phyloP scores from a whole-genome alignment of 164 flowering plant species.

The Nymphaea colorata region DNA sequence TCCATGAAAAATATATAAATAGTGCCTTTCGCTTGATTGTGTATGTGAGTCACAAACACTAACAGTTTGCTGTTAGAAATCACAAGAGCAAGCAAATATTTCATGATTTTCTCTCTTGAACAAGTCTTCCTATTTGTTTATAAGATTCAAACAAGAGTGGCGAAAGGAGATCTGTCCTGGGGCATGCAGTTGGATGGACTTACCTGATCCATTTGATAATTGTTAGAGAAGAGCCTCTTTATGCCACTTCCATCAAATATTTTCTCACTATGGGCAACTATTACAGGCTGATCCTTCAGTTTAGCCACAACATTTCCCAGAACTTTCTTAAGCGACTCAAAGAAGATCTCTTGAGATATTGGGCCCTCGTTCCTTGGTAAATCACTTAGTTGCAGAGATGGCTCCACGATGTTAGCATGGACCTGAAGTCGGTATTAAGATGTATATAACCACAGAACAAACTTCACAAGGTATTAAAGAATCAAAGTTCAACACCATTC shows the following conservation, averaged over 20 bases:
- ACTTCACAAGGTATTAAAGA: not conserved
- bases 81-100: not conserved
- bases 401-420: slow-evolving; percentile 59
- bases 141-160: not conserved
- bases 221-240: slow-evolving; percentile 63
- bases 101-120: not conserved
- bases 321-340: slow-evolving; percentile 44
- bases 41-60: no score
- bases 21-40: no score
- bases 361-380: slow-evolving; percentile 15
- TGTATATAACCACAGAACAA: not conserved
- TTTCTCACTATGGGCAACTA: slow-evolving; percentile 84
- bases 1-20: no score
- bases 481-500: not conserved
- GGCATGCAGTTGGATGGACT: not conserved
- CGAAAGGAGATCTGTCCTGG: not conserved
- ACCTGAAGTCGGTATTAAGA: slow-evolving; percentile 31
- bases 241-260: slow-evolving; percentile 82
- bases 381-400: slow-evolving; percentile 30
- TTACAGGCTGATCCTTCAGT: slow-evolving; percentile 77
- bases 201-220: slow-evolving; percentile 85
- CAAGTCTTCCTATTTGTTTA: not conserved
- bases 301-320: slow-evolving; percentile 31
- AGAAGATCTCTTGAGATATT: slow-evolving; percentile 45
- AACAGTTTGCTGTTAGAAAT: no score